phyloP scores from a whole-genome alignment of 1,139 yeast species.

The Geotrichum fermentans region DNA sequence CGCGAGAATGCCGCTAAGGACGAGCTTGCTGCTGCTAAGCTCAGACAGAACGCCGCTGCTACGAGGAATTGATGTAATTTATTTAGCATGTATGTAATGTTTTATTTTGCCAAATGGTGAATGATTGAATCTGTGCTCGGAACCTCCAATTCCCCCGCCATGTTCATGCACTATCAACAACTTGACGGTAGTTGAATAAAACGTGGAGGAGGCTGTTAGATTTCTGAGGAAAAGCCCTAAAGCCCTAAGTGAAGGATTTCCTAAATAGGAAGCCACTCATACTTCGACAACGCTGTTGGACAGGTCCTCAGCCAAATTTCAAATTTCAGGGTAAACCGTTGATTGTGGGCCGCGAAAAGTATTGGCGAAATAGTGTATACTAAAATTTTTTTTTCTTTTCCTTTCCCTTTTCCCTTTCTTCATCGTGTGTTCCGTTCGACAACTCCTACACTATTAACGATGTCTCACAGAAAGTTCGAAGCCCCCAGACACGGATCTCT shows the following conservation, averaged over 20 bases:
- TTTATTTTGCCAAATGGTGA: not conserved
- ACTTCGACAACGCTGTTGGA: not conserved
- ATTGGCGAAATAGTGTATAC: too few species aligned
- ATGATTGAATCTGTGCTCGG: not conserved
- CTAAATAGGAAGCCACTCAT: constrained; percentile 8
- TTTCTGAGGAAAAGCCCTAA: constrained; percentile 19
- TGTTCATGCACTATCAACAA: not conserved
- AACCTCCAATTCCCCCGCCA: not conserved
- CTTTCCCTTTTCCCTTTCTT: constrained; percentile 5
- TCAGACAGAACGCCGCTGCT: constrained; percentile 4
- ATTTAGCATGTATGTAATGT: constrained; percentile 7
- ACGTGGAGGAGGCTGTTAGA: not conserved
- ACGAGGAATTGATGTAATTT: constrained; percentile 5
- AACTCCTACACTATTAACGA: constrained; percentile 31
- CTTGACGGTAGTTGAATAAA: not conserved
- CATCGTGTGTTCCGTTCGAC: constrained; percentile 19
- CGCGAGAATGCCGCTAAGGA: constrained; percentile 33
- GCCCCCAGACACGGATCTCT: constrained; percentile 99
- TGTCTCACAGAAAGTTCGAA: constrained; percentile 99
- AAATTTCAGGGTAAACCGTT: constrained; percentile 13
- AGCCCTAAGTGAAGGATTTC: constrained; percentile 14
- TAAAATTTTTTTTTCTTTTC: constrained; percentile 8
- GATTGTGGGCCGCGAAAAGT: too few species aligned
- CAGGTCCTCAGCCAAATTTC: not conserved
- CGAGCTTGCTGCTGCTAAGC: constrained; percentile 20